Percentiles rank a stretch among this genome's conserved stretches.
phyloP scores from a whole-genome alignment of 805 yeast species.

The Candida verbasci region DNA sequence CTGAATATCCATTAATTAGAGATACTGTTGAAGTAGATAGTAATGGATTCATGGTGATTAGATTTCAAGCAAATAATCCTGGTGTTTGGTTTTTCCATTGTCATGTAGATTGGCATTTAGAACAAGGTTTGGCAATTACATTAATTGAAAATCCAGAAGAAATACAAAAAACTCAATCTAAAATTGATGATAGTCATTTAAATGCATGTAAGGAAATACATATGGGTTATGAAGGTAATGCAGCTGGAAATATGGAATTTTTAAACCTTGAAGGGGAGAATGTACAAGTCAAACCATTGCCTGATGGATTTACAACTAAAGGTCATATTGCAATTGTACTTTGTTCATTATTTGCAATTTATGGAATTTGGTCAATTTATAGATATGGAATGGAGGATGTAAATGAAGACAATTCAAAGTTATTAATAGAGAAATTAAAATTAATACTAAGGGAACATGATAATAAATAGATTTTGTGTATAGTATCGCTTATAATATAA shows the following conservation, averaged over 20 bases:
- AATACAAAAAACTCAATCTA: conserved; percentile 38
- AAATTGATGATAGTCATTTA: conserved; percentile 36
- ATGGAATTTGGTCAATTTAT: conserved; percentile 57
- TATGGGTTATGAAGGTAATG: conserved; percentile 56
- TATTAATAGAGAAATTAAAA: conserved; percentile 32
- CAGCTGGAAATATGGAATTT: conserved; percentile 58
- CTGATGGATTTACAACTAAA: conserved; percentile 64
- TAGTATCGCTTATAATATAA: conserved; percentile 1
- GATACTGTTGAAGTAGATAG: conserved; percentile 79
- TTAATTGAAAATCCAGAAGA: conserved; percentile 80
- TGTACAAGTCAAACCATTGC: conserved; percentile 57
- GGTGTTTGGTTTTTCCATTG: conserved; percentile 99
- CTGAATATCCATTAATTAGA: conserved; percentile 77
- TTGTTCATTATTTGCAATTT: conserved; percentile 53
- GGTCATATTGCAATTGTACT: conserved; percentile 62
- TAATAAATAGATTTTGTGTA: too few relatives aligned
- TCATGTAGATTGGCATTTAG: conserved; percentile 97
- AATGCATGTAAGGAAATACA: conserved; percentile 45
- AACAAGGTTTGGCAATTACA: conserved; percentile 83
- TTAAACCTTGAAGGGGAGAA: conserved; percentile 57
- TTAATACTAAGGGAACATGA: conserved; percentile 23
- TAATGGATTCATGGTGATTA: conserved; percentile 77
- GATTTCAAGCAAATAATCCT: conserved; percentile 91
- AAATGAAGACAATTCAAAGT: conserved; percentile 43
- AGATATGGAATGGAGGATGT: conserved; percentile 65